Evolutionary conservation across 2,329 filamentous ascomycete species (phyloP), one percentile per base, ranked within the genome.

Genomic region (Monilinia fructigena): DNA sequence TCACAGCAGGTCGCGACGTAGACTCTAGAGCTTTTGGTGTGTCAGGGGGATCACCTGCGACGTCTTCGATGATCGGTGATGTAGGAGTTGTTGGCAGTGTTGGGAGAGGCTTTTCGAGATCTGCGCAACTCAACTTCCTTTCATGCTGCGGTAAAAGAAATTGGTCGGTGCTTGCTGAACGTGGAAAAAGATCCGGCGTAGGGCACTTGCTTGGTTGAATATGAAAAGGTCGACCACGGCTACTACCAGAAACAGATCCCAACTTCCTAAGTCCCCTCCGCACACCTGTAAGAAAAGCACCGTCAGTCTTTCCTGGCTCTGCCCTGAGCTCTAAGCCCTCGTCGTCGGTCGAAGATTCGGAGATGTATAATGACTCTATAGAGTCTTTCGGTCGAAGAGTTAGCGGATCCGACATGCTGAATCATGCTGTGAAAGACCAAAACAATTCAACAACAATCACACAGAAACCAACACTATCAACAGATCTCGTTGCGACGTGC

Each of bases 71-170:
- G 31, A 65, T 65, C 12, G 71, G 70, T 23, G 73, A 72, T 53
- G 63, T 53, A 20, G 71, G 70, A 40, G 73, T 71, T 56, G 70
- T 70, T 40, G 75, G 75, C 58, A 76, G 65, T 60, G 70, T 70
- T 55, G 75, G 75, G 56, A 76, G 68, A 47, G 75, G 75, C 56
- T 76, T 76, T 66, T 75, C 74, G 63, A 68, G 68, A 61, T 72
- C 71, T 18, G 72, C 56, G 62, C 66, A 68, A 59, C 72, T 75
- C 63, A 64, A 63, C 50, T 69, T 73, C n/a, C 68, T 71, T 54
- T 70, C 71, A 52, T 56, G 58, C 59, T 62, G 65, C 31, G 60
- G 58, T 4, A 20, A 4, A 35, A 53, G 42, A 23, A 58, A 64
- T 38, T 45, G 67, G 56, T 69, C 66, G 20, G 63, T 59, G 52